Percentiles rank a stretch among this genome's conserved stretches.
These are phyloP conservation scores for Lophiostoma macrostomum DNA, from an alignment of 495 filamentous ascomycete species.

Conservation along the genomic window DNA sequence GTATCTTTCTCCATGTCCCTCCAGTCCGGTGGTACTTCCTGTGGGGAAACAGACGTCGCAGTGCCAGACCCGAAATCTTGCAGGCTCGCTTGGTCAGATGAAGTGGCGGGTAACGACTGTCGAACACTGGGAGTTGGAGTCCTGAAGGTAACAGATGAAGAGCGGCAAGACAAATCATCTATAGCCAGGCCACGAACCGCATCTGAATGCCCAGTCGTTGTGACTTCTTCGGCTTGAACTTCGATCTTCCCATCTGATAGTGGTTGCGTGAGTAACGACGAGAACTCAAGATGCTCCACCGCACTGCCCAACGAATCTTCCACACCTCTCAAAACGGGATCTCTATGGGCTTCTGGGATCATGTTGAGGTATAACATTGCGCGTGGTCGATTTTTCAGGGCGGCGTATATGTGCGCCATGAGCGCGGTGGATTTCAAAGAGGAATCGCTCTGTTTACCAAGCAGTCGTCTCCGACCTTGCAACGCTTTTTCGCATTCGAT, in stretches of 20 bases:
- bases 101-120: slow-evolving; percentile 5
- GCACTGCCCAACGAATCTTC: slow-evolving; percentile 17
- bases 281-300: slow-evolving; percentile 24
- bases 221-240: too few species aligned
- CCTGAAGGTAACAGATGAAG: slow-evolving; percentile 3
- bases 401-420: slow-evolving; percentile 28
- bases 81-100: slow-evolving; percentile 14
- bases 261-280: slow-evolving; percentile 10
- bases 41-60: slow-evolving; percentile 30
- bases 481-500: slow-evolving; percentile 28
- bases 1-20: slow-evolving; percentile 30
- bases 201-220: too few species aligned
- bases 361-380: slow-evolving; percentile 23
- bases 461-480: slow-evolving; percentile 17
- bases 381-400: slow-evolving; percentile 24
- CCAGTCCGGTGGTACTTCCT: slow-evolving; percentile 26
- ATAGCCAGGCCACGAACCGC: too few species aligned
- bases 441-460: slow-evolving; percentile 23
- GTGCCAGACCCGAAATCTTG: slow-evolving; percentile 28
- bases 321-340: slow-evolving; percentile 14
- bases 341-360: slow-evolving; percentile 23
- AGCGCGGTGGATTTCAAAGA: slow-evolving; percentile 29
- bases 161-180: slow-evolving; percentile 4
- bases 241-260: neutral
- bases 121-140: slow-evolving; percentile 12